Percentiles rank a stretch among this genome's conserved stretches.
phyloP scores from a whole-genome alignment of 176 grass and related monocot species.

The Melocanna baccifera region DNA sequence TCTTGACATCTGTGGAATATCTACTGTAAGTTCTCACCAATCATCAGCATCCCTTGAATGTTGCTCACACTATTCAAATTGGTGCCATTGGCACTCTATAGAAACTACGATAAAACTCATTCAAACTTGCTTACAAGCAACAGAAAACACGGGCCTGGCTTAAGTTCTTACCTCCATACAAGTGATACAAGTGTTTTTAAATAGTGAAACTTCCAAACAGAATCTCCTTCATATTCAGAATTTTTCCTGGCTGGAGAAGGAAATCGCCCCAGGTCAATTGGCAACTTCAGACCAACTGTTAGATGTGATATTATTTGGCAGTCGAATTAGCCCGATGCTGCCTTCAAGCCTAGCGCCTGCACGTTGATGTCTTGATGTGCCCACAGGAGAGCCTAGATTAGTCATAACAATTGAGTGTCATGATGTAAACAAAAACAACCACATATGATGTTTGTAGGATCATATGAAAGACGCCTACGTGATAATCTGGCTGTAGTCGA shows the following conservation, averaged over 20 bases:
- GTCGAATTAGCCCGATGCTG: slow-evolving; percentile 28
- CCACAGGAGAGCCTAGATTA: slow-evolving; percentile 35
- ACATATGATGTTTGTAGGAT: neutral
- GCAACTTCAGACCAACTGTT: slow-evolving; percentile 50
- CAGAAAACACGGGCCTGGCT: slow-evolving; percentile 13
- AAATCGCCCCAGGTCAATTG: slow-evolving; percentile 39
- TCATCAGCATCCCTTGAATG: slow-evolving; percentile 17
- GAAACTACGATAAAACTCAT: slow-evolving; percentile 23
- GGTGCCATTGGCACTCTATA: slow-evolving; percentile 1
- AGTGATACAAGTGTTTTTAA: slow-evolving; percentile 39
- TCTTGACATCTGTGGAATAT: neutral
- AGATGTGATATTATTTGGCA: slow-evolving; percentile 55
- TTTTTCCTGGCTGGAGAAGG: slow-evolving; percentile 45
- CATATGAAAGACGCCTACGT: neutral
- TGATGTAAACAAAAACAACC: neutral
- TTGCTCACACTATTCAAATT: slow-evolving; percentile 14
- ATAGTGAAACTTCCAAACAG: slow-evolving; percentile 49
- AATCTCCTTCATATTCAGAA: slow-evolving; percentile 51
- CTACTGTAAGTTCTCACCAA: neutral
- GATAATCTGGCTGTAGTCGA: neutral
- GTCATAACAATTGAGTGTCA: slow-evolving; percentile 7
- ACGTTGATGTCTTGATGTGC: slow-evolving; percentile 20
- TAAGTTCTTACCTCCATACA: slow-evolving; percentile 45
- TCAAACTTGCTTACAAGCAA: slow-evolving; percentile 27
- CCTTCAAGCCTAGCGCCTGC: slow-evolving; percentile 40